Evolutionary conservation across 441 rosid genomes (phyloP).

Genomic region (Brassica hybrid): DNA sequence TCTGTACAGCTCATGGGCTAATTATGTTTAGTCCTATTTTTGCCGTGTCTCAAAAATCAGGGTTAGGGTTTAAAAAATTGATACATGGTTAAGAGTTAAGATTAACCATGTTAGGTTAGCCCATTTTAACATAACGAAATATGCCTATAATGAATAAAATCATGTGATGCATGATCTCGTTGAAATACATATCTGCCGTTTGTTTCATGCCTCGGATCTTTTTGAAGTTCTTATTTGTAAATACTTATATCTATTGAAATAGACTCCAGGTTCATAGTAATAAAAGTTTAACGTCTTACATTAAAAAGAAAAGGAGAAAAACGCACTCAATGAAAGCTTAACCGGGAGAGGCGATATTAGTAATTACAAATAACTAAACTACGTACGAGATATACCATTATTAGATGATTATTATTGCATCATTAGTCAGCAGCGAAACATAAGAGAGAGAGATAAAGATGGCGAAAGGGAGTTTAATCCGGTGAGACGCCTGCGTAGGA

Average conservation of each 20-base stretch:
- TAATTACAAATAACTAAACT: not conserved
- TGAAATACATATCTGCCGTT: too few relatives aligned
- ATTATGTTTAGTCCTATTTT: too few relatives aligned
- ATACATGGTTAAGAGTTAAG: too few relatives aligned
- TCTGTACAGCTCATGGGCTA: too few relatives aligned
- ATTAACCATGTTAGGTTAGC: too few relatives aligned
- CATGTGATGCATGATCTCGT: too few relatives aligned
- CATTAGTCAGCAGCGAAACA: constrained; percentile 27
- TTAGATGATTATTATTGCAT: constrained; percentile 13
- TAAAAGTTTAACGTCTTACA: not conserved
- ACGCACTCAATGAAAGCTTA: constrained; percentile 4
- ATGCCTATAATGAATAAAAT: too few relatives aligned
- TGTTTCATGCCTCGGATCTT: too few relatives aligned
- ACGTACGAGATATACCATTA: constrained; percentile 16
- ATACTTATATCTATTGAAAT: not conserved
- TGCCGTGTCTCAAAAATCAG: too few relatives aligned
- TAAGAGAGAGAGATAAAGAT: constrained; percentile 26
- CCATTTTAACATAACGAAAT: too few relatives aligned
- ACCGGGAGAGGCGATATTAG: constrained; percentile 18
- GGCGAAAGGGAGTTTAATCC: constrained; percentile 28
- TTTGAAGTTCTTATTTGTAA: too few relatives aligned
- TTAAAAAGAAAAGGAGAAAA: not conserved
- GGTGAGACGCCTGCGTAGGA: constrained; percentile 56
- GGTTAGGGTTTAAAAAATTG: too few relatives aligned
- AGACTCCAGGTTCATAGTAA: constrained; percentile 1